Evolutionary conservation across 2,329 filamentous ascomycete genomes (phyloP).

Genomic region (Botrytis cinerea): DNA sequence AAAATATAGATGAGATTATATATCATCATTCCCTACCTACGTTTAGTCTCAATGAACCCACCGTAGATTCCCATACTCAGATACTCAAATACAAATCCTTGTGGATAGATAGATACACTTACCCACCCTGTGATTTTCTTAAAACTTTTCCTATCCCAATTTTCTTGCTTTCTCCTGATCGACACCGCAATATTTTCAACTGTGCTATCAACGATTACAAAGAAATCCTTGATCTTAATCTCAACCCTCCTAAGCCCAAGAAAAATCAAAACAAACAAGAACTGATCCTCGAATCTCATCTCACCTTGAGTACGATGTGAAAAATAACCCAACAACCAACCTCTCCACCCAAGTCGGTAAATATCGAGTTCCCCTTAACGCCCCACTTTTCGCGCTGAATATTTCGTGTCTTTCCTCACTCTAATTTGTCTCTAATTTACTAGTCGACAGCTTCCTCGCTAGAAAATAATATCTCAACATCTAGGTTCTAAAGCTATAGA

Average conservation of each 20-base stretch:
- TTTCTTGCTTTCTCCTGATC: not conserved
- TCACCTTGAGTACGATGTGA: not conserved
- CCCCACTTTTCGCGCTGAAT: not conserved
- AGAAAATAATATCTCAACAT: too few species aligned
- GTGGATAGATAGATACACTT: too few species aligned
- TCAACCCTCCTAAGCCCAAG: too few species aligned
- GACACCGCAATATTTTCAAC: not conserved
- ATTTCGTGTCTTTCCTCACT: not conserved
- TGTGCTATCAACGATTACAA: not conserved
- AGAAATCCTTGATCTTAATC: too few species aligned
- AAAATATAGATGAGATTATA: not conserved
- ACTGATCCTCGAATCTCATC: not conserved
- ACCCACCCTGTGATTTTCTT: fast-evolving
- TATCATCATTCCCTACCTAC: too few species aligned
- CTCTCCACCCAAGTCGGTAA: not conserved
- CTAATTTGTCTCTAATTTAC: not conserved
- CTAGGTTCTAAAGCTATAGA: too few species aligned
- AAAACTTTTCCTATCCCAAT: too few species aligned
- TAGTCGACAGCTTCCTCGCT: too few species aligned
- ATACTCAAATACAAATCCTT: not conserved
- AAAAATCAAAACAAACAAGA: too few species aligned
- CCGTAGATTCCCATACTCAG: too few species aligned
- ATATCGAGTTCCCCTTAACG: not conserved
- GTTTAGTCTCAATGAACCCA: too few species aligned
- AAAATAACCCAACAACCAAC: not conserved